Evolutionary conservation across 345 rosid genomes (phyloP), one percentile per base, ranked within the genome.

Genomic region (Tarenaya hassleriana): DNA sequence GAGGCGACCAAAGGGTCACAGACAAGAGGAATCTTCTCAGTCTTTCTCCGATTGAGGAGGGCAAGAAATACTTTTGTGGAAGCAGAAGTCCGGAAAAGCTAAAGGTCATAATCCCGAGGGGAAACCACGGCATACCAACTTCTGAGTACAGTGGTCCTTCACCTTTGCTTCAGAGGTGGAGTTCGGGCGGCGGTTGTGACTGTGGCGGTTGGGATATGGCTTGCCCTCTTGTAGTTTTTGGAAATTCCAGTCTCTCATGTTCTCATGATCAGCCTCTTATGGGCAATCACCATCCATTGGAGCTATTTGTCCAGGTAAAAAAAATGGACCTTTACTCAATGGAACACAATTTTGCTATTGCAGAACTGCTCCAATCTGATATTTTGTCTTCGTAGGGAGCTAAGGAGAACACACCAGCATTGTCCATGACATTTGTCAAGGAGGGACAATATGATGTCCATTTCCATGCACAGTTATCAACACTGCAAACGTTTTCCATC

Each of bases 201-300:
- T 94, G 99, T 56, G 97, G 99, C 62, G 99, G 97, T 66, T 94
- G 99, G 99, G 99, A 94, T 66, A 88, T 88, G 97, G 91, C 71
- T 24, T 94, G 99, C 50, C 88, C 97, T 18, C 91, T 94, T 32
- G 63, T 73, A 16, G 80, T 86, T 57, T 34, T 94, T n/a, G 86
- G 81, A 52, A 78, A 77, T 67, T 76, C 94, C 24, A 43, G 55
- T 51, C 67, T 65, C 52, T 71, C 55, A 29, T 66, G 67, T 70
- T 66, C 61, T 8, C 77, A 77, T 56, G 79, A 77, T 69, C 75
- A 69, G 72, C 79, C 71, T 41, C 80, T 79, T 29, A 55, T 78
- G 33, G 77, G 75, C 47, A 67, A 66, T 49, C 76, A 73, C 39
- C 77, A 51, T 56, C 94, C 94, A 47, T 53, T 94, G 57, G 74